Conservation (phyloP, 129 eudicot genomes). For the Flaveria brownii region DNA sequence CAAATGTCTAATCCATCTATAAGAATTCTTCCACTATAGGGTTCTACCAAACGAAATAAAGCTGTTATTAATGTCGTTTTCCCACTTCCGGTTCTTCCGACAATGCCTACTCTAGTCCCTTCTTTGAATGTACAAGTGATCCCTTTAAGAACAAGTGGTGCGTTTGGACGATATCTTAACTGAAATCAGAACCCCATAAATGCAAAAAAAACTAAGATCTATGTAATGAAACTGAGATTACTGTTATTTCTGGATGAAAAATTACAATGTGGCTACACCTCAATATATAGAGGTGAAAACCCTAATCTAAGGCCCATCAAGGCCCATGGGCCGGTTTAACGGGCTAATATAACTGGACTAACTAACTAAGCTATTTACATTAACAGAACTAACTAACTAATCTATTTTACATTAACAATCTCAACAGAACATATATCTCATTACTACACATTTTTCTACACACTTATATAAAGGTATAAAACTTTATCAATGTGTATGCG, state of each 20-base stretch:
- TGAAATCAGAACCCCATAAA: slow-evolving; percentile 26
- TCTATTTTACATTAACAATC: no score
- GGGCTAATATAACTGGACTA: no score
- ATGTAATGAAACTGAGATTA: no score
- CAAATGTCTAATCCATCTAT: slow-evolving; percentile 71
- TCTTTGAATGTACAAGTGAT: slow-evolving; percentile 74
- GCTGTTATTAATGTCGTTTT: slow-evolving; percentile 82
- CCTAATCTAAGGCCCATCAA: no score
- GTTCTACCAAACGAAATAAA: slow-evolving; percentile 74
- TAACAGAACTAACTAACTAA: no score
- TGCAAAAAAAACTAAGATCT: slow-evolving; percentile 3
- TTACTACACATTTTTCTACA: background rate
- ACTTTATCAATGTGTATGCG: background rate
- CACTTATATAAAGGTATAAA: background rate
- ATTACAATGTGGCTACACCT: no score
- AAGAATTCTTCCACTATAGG: slow-evolving; percentile 54
- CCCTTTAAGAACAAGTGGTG: slow-evolving; percentile 85
- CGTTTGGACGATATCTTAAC: slow-evolving; percentile 78
- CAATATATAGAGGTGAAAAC: no score
- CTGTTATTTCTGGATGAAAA: no score
- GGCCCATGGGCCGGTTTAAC: no score
- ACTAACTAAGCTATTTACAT: no score
- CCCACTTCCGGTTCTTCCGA: slow-evolving; percentile 94
- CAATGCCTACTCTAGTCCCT: slow-evolving; percentile 84
- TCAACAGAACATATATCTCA: background rate